Percentiles rank a stretch among this genome's conserved stretches.
These are phyloP conservation scores for Fusarium siculi DNA, from an alignment of 2,329 filamentous ascomycete genomes.

Conservation along the genomic window DNA sequence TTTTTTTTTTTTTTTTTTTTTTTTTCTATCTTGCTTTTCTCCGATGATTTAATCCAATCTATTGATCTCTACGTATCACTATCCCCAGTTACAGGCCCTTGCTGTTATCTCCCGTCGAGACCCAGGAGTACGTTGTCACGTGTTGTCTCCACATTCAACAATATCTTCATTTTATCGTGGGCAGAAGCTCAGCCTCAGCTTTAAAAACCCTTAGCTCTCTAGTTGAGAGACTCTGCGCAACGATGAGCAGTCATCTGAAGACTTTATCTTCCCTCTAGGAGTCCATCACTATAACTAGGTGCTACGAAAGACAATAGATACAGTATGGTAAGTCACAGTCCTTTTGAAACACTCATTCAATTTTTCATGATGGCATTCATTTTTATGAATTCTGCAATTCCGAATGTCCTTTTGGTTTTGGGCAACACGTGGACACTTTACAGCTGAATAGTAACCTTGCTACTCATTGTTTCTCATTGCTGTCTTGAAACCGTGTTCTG, in stretches of 20 bases:
- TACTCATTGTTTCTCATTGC: neutral
- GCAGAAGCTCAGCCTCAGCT: neutral
- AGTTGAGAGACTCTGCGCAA: neutral
- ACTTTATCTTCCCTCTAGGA: neutral
- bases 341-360: neutral
- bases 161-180: constrained; percentile 16
- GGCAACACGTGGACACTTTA: constrained; percentile 48
- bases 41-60: neutral
- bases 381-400: constrained; percentile 63
- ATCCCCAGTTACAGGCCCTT: neutral
- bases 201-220: neutral
- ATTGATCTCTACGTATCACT: neutral
- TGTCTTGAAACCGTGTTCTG: constrained; percentile 13
- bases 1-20: too few species aligned
- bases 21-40: neutral
- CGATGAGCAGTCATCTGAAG: neutral
- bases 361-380: constrained; percentile 52
- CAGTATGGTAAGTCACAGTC: constrained; percentile 25
- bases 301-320: neutral
- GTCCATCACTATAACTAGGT: neutral
- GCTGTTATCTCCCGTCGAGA: neutral
- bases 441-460: constrained; percentile 35
- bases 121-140: constrained; percentile 13
- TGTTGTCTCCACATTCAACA: constrained; percentile 18
- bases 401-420: constrained; percentile 47